These are phyloP conservation scores for Naganishia albida DNA, from an alignment of 1,284 basidiomycete species.

Conservation along the genomic window DNA sequence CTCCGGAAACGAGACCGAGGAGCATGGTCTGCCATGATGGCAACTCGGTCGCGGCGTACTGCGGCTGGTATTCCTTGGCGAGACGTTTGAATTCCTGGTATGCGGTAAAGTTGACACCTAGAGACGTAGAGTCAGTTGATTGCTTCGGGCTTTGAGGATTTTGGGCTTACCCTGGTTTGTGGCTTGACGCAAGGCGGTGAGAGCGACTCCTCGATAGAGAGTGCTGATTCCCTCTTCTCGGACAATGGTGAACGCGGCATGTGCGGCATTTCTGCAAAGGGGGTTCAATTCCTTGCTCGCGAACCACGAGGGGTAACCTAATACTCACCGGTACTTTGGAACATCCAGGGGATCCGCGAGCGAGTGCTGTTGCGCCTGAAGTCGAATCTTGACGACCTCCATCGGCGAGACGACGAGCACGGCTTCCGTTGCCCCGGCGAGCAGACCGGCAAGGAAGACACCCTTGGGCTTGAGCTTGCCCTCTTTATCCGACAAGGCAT, in stretches of 20 bases:
- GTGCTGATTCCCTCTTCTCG: conserved; percentile 86
- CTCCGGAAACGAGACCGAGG: conserved; percentile 92
- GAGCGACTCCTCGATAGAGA: conserved; percentile 86
- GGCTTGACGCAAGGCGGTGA: conserved; percentile 93
- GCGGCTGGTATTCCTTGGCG: conserved; percentile 75
- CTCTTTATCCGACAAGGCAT: conserved; percentile 18
- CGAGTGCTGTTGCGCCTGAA: conserved; percentile 98
- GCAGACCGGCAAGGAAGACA: conserved; percentile 84
- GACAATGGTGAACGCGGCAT: conserved; percentile 93
- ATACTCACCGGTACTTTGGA: conserved; percentile 73
- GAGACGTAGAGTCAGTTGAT: neutral
- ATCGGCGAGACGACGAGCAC: conserved; percentile 95
- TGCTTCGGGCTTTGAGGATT: too few relatives aligned
- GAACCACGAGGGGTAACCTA: too few relatives aligned
- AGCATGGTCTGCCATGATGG: conserved; percentile 94
- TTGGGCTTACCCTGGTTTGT: conserved; percentile 83
- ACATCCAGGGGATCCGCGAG: conserved; percentile 92
- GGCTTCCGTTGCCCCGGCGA: conserved; percentile 91
- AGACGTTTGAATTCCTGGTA: conserved; percentile 95
- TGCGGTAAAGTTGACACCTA: conserved; percentile 94
- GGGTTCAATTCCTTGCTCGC: too few relatives aligned
- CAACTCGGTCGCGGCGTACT: conserved; percentile 62
- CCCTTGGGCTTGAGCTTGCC: conserved; percentile 55
- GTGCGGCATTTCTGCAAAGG: conserved; percentile 63
- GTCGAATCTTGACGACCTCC: conserved; percentile 98